Base-by-base conservation (phyloP, 1,284 basidiomycete genomes). In the Pseudozyma sp. region DNA sequence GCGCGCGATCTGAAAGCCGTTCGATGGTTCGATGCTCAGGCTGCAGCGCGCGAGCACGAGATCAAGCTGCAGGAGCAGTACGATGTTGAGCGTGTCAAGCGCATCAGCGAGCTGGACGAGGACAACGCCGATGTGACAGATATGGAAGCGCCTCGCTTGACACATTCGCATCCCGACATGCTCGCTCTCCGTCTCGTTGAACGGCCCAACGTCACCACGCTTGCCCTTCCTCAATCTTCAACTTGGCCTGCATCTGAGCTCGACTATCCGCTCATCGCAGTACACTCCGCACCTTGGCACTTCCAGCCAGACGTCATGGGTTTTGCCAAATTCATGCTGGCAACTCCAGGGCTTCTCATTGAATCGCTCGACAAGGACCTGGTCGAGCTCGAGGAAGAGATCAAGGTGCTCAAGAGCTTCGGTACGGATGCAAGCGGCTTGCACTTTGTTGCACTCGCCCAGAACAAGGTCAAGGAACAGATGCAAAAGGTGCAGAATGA, bases 261-360 rank as follows among this genome's bases (percentile, higher is more conserved):
- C 2, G 74, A 13, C 44, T 61, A 70, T 16, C 75, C 77, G 12
- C 57, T 97, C 92, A 4, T 98, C n/a, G 91, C 93, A 11, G 92
- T 93, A 14, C 93, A 95, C 76, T 90, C 93, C 78, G 93, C 94
- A 0, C 95, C 96, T 8, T 98, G 95, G 88, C 90, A 97, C 84
- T 98, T 99, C 87, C 89, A 95, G 19, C 97, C 95, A 0, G 94
- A 98, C 82, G 93, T 97, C 31, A 91, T 92, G 76, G 87, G 88
- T 19, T 98, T 92, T 83, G 90, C 95, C 40, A 95, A 94, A 79
- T 97, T 98, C 86, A 97, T 98, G 93, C 90, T 99, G 19, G 95
- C 94, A 12, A 93, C 95, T 0, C 94, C 96, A 0, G 88, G 90
- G 34, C 61, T 78, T 25, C 92, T 95, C 82, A 87, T 92, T 48